phyloP scores from a whole-genome alignment of 1,284 basidiomycete species.

The Microbotryum saponariae region DNA sequence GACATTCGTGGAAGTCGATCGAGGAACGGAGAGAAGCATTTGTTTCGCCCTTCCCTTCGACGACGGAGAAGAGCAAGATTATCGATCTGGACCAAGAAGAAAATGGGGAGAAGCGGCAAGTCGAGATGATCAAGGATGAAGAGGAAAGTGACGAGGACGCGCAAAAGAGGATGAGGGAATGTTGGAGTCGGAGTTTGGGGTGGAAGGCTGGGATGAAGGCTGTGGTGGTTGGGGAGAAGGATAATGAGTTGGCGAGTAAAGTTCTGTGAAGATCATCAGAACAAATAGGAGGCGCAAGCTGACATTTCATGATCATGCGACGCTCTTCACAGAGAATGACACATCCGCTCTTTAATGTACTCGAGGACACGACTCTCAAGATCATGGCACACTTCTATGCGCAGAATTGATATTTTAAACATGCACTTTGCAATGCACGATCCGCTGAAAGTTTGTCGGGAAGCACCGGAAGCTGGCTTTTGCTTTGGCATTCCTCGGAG shows the following conservation, averaged over 20 bases:
- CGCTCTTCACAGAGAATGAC: slow-evolving; percentile 12
- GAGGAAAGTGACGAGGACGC: slow-evolving; percentile 12
- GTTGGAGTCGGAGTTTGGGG: slow-evolving; percentile 13
- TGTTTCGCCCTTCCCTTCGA: slow-evolving; percentile 8
- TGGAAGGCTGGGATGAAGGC: not conserved
- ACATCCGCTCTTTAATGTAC: slow-evolving; percentile 32
- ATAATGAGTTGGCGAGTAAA: slow-evolving; percentile 18
- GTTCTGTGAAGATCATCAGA: not conserved
- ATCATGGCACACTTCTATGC: slow-evolving; percentile 26
- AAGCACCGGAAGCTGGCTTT: too few species aligned
- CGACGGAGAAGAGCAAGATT: slow-evolving; percentile 35
- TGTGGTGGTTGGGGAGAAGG: slow-evolving; percentile 10
- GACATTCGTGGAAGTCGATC: slow-evolving; percentile 47
- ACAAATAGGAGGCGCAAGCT: not conserved
- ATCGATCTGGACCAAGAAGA: slow-evolving; percentile 26
- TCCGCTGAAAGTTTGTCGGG: too few species aligned
- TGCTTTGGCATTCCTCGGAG: too few species aligned
- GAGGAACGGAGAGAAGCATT: slow-evolving; percentile 47
- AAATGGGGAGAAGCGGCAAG: not conserved
- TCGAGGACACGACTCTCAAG: not conserved
- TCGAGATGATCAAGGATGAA: slow-evolving; percentile 2
- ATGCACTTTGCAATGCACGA: too few species aligned
- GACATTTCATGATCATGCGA: not conserved
- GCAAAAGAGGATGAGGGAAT: slow-evolving; percentile 16
- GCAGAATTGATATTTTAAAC: slow-evolving; percentile 27